Evolutionary conservation across 371 early-diverging fungal species (phyloP), one percentile per base, ranked within the genome.

Genomic region (Rhizopus delemar): DNA sequence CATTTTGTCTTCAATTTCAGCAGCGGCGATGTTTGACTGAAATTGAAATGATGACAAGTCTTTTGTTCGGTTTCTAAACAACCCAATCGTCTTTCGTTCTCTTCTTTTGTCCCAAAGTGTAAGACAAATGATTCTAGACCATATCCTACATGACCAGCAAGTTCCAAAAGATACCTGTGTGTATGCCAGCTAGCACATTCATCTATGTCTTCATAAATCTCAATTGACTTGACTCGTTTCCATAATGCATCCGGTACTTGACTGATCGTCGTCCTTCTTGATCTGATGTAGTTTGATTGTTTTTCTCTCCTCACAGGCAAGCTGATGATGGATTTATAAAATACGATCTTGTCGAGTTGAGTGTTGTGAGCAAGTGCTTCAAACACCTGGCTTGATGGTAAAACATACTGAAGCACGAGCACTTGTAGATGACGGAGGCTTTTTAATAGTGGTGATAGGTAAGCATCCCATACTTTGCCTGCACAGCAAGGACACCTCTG

Each of bases 401-500:
- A 32, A 9, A 66, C 70, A 32, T 63, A 53, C 13, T 60, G 58
- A 5, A 70, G 34, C 3, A 59, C 63, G 11, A 70, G 35, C 0
- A 57, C 63, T 5, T 49, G 31, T n/a, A 70, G 28, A 7, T 43
- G 31, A 8, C 2, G 48, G 3, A 70, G 41, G 8, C 41, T 41
- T 1, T 32, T 7, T 2, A 70, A 28, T 0, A 70, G 32, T 0
- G 63, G 62, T 6, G 15, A n/a, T 9, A 70, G 43, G 12, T 56
- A 51, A 12, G 50, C 56, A 41, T 70, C 70, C 70, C 70, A 70
- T 1, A 50, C 57, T 29, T 60, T 63, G 2, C 70, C 66, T 7
- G 70, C 60, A 16, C 70, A 70, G 31, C 70, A 70, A 5, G 70
- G 63, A 43, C 70, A 70, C 22, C 70, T 38, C 16, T 66, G 66